Evolutionary conservation across 805 yeast genomes (phyloP).

Genomic region (Wickerhamiella shivajii): DNA sequence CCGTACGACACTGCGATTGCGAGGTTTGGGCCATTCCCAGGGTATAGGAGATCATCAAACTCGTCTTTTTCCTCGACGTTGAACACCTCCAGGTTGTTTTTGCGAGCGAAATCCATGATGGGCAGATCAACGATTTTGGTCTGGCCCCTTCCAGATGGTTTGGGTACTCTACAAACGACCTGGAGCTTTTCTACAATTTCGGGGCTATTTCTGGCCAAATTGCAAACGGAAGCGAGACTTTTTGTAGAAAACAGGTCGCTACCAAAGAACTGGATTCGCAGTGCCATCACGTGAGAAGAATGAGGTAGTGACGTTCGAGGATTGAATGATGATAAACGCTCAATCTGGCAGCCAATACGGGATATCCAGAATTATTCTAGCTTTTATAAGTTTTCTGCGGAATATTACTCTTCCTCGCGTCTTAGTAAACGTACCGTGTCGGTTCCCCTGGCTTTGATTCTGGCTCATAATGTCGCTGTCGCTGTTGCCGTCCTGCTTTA

Average conservation of each 20-base stretch:
- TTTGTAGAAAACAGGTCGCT: conserved; percentile 16
- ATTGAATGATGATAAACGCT: too few species aligned
- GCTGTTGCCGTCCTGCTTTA: conserved; percentile 17
- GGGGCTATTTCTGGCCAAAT: conserved; percentile 7
- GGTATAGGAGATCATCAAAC: conserved; percentile 7
- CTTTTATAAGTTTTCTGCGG: too few species aligned
- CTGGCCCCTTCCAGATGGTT: conserved; percentile 18
- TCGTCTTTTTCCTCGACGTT: conserved; percentile 13
- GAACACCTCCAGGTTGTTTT: conserved; percentile 9
- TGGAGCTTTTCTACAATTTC: conserved; percentile 10
- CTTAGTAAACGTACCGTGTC: too few species aligned
- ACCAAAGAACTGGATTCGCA: conserved; percentile 16
- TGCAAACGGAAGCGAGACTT: conserved; percentile 10
- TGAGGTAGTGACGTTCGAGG: too few species aligned
- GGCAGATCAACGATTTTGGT: conserved; percentile 11
- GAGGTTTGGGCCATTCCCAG: conserved; percentile 30
- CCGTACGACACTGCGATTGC: conserved; percentile 93
- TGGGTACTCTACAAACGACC: conserved; percentile 14
- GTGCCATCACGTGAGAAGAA: too few species aligned
- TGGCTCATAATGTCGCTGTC: conserved; percentile 10
- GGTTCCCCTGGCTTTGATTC: too few species aligned
- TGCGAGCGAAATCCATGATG: conserved; percentile 14
- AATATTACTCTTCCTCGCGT: too few species aligned
- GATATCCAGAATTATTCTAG: too few species aligned
- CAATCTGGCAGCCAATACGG: too few species aligned